Evolutionary conservation across 1,284 basidiomycete species (phyloP).

Genomic region (Rhodotorula sp.): DNA sequence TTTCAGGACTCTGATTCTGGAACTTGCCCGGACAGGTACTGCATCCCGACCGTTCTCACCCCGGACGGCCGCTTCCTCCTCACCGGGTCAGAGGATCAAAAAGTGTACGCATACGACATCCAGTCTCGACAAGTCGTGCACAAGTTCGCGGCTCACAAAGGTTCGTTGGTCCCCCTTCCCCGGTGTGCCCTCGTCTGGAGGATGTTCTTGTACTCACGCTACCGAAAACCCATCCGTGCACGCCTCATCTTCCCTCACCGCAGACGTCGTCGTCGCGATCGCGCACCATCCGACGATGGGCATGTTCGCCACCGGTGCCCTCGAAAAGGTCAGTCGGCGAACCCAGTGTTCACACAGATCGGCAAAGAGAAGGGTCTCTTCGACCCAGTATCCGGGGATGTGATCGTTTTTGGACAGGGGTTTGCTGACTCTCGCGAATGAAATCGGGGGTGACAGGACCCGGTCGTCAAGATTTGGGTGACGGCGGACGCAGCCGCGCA

Average conservation of each 20-base stretch:
- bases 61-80: conserved; percentile 60
- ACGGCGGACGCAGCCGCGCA: background rate
- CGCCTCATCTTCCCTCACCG: background rate
- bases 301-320: conserved; percentile 36
- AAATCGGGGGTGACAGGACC: conserved; percentile 22
- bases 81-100: conserved; percentile 86
- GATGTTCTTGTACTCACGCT: background rate
- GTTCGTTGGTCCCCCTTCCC: conserved; percentile 51
- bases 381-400: no score
- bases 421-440: background rate
- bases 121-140: conserved; percentile 76
- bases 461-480: conserved; percentile 39
- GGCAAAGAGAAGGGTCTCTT: background rate
- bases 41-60: conserved; percentile 38
- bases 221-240: rapidly evolving
- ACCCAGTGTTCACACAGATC: background rate
- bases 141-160: conserved; percentile 74
- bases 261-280: conserved; percentile 71
- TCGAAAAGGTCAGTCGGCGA: conserved; percentile 28
- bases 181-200: background rate
- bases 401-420: no score
- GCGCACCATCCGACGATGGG: conserved; percentile 48
- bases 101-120: conserved; percentile 85
- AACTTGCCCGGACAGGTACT: conserved; percentile 16
- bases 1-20: background rate